Percentiles rank a stretch among this genome's conserved stretches.
Evolutionary conservation across 139 green algal genomes (phyloP).

Genomic region (Chlorella sp.): DNA sequence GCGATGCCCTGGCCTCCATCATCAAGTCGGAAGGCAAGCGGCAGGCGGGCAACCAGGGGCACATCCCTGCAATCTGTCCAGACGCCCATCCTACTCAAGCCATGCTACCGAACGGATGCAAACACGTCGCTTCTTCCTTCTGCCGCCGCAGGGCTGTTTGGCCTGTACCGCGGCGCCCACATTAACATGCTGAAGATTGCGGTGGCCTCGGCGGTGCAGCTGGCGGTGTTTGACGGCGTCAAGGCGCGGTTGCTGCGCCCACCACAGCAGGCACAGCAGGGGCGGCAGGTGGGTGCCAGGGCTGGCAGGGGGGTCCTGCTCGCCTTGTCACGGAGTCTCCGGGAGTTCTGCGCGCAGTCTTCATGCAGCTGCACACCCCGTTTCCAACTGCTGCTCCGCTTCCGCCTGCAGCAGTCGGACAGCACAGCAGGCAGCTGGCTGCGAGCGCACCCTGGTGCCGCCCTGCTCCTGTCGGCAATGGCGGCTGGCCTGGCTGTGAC

Average conservation of each 20-base stretch:
- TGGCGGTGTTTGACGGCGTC: slow-evolving; percentile 28
- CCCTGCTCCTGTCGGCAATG: slow-evolving; percentile 1
- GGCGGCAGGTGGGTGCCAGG: neutral
- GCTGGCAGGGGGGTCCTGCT: no score
- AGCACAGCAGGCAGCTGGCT: neutral
- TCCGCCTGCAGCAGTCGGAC: neutral
- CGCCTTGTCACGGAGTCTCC: no score
- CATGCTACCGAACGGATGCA: no score
- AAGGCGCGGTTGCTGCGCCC: slow-evolving; percentile 1
- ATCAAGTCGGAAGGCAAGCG: neutral
- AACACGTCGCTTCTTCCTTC: neutral
- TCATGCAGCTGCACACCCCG: no score
- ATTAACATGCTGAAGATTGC: slow-evolving; percentile 26
- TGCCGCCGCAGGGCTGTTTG: neutral
- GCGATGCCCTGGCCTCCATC: neutral
- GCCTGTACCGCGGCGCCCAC: slow-evolving; percentile 23
- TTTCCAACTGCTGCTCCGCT: no score
- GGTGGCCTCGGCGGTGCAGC: slow-evolving; percentile 25
- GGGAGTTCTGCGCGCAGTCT: no score
- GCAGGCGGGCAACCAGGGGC: no score
- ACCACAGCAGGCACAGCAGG: no score
- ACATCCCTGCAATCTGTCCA: no score
- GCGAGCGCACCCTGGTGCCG: neutral
- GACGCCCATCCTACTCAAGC: no score
- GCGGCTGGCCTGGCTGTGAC: slow-evolving; percentile 29